phyloP scores from a whole-genome alignment of 2,329 filamentous ascomycete species.

The Cylindrodendrum hubeiense region DNA sequence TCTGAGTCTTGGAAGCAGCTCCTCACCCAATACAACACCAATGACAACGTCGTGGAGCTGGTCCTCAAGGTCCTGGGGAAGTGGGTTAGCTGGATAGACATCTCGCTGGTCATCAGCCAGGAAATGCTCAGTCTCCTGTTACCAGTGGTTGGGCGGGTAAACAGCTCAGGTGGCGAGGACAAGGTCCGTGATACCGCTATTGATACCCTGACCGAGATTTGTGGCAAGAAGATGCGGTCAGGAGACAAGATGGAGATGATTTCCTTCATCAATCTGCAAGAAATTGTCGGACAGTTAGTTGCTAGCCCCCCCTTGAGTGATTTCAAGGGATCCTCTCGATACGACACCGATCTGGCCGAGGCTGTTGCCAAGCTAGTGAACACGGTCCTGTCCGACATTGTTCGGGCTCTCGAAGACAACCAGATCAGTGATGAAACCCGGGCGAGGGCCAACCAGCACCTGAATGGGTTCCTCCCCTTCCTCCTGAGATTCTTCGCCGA shows the following conservation, averaged over 20 bases:
- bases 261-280: slow-evolving; percentile 85
- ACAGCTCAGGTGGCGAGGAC: slow-evolving; percentile 73
- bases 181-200: slow-evolving; percentile 91
- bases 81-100: slow-evolving; percentile 99
- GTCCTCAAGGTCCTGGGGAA: slow-evolving; percentile 92
- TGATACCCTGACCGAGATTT: slow-evolving; percentile 94
- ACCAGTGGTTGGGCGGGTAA: slow-evolving; percentile 84
- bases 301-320: slow-evolving; percentile 84
- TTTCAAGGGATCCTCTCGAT: slow-evolving; percentile 82
- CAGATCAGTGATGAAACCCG: slow-evolving; percentile 73
- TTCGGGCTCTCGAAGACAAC: slow-evolving; percentile 82
- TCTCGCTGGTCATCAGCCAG: slow-evolving; percentile 91
- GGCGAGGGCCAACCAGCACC: slow-evolving; percentile 81
- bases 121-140: slow-evolving; percentile 88
- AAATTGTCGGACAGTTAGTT: slow-evolving; percentile 88
- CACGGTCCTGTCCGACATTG: slow-evolving; percentile 86
- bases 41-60: slow-evolving; percentile 84
- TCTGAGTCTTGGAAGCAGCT: slow-evolving; percentile 93
- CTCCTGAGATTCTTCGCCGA: slow-evolving; percentile 96
- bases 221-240: slow-evolving; percentile 97
- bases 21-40: slow-evolving; percentile 79
- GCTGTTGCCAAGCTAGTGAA: slow-evolving; percentile 96
- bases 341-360: slow-evolving; percentile 96
- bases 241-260: slow-evolving; percentile 96
- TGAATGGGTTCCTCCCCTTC: slow-evolving; percentile 87